These are phyloP conservation scores for Streptanthus diversifolius DNA, from an alignment of 345 rosid species.

Conservation along the genomic window DNA sequence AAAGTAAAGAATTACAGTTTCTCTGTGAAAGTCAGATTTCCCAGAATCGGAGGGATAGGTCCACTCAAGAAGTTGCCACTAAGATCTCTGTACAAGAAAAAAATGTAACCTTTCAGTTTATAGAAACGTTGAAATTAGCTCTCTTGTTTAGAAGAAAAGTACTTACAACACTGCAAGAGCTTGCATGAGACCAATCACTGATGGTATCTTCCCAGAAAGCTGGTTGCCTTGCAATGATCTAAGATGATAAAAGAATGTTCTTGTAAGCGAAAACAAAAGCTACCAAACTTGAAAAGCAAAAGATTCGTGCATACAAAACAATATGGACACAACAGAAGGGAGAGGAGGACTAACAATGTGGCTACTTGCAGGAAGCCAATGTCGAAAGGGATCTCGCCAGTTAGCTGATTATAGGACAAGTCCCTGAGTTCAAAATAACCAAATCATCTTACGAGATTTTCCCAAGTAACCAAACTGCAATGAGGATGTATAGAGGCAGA, in stretches of 20 bases:
- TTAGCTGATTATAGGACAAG: conserved; percentile 84
- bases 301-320: not conserved
- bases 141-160: not conserved
- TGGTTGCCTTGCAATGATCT: conserved; percentile 96
- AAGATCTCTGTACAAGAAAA: conserved; percentile 54
- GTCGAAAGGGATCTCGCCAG: conserved; percentile 92
- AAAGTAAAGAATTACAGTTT: conserved; percentile 52
- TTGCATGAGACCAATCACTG: conserved; percentile 96
- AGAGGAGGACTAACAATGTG: conserved; percentile 57
- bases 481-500: conserved; percentile 13
- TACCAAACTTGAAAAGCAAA: not conserved
- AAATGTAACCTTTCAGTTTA: not conserved
- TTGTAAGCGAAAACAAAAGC: not conserved
- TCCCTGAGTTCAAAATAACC: conserved; percentile 53
- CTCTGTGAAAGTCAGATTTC: conserved; percentile 85
- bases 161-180: conserved; percentile 98
- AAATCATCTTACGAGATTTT: not conserved
- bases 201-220: conserved; percentile 81
- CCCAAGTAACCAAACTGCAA: not conserved
- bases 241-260: not conserved
- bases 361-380: conserved; percentile 99
- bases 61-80: conserved; percentile 88
- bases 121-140: not conserved
- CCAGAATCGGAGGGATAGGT: conserved; percentile 81
- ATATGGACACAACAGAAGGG: not conserved